A percentile compares a stretch with the other conserved stretches of the same genome.
These are phyloP conservation scores for Yamadazyma olivae DNA, from an alignment of 805 yeast species.

Conservation along the genomic window DNA sequence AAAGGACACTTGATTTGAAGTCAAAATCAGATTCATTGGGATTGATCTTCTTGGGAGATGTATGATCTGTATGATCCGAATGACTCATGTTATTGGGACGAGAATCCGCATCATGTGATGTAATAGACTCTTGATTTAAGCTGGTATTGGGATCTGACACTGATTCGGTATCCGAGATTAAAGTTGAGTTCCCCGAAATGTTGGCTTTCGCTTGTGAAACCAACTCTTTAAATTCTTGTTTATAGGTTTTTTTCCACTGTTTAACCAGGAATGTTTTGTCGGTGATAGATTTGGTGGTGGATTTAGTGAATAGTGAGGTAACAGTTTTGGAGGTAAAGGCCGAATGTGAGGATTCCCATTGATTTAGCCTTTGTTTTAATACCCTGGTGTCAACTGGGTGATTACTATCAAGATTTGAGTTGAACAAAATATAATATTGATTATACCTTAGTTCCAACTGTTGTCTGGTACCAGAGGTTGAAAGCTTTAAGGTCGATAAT, in stretches of 20 bases:
- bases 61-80: no score
- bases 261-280: slow-evolving; percentile 46
- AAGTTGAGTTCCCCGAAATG: no score
- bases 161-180: slow-evolving; percentile 2
- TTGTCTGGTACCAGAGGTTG: slow-evolving; percentile 59
- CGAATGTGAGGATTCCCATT: slow-evolving; percentile 62
- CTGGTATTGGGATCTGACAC: no score
- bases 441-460: slow-evolving; percentile 69
- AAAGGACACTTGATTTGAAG: slow-evolving; percentile 2
- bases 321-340: slow-evolving; percentile 20
- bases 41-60: no score
- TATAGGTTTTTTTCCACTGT: slow-evolving; percentile 41
- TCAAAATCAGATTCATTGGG: no score
- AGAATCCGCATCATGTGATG: no score
- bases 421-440: slow-evolving; percentile 74
- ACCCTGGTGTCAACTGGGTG: slow-evolving; percentile 58
- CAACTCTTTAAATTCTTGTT: slow-evolving; percentile 37
- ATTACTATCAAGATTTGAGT: slow-evolving; percentile 74
- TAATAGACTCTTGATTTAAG: no score
- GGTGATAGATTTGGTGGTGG: slow-evolving; percentile 30
- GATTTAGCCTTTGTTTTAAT: slow-evolving; percentile 52
- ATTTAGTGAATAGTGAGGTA: slow-evolving; percentile 20
- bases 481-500: slow-evolving; percentile 50
- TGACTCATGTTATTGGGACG: no score
- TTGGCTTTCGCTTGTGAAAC: slow-evolving; percentile 28